Base-by-base conservation (phyloP, 2,329 filamentous ascomycete genomes). In the Penicillium occitanis region DNA sequence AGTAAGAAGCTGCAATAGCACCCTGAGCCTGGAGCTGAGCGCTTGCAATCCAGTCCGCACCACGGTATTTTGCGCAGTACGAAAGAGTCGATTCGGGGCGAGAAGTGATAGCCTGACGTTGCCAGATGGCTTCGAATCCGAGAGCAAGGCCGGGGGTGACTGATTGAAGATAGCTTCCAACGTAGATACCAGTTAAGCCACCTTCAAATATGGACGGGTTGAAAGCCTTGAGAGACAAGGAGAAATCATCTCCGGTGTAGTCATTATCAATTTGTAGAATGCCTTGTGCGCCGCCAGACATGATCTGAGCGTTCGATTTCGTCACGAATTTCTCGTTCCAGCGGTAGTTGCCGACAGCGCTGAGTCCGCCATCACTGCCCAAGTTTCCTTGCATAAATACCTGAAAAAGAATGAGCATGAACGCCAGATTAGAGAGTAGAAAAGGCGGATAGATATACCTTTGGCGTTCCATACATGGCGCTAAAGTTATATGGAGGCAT, bases 241-340 rank as follows among this genome's bases (percentile, higher is more conserved):
- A 94, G 82, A 99, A 99, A 81, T 99, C 95, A 74, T 87, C 84
- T 76, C 95, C 95, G 25, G 88, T 91, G 82, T 97, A 98, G 82
- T 99, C 95, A 78, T 96, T 92, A 79, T 99, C 95, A 77, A 97
- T 86, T 75, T 96, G 93, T 68, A 95, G 85, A 87, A 98, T 93
- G 74, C 93, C 91, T 81, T 94, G 92, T 69, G 87, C 86, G 59
- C 86, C 87, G 70, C 88, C 90, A 61, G 91, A 88, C 71, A 91
- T 88, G 73, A 97, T 89, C 81, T 96, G 92, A 71, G 95, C 87
- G 74, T 93, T 90, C 67, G 91, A 88, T 85, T 97, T 98, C 78
- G 92, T 91, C 71, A 96, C 89, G 69, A 96, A 84, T 73, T 88
- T 85, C 70, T 88, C 86, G 70, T 85, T 88, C 92, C 93, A 96